Base-by-base conservation (phyloP, 306 rosid species). In the Ormosia semicastrata region DNA sequence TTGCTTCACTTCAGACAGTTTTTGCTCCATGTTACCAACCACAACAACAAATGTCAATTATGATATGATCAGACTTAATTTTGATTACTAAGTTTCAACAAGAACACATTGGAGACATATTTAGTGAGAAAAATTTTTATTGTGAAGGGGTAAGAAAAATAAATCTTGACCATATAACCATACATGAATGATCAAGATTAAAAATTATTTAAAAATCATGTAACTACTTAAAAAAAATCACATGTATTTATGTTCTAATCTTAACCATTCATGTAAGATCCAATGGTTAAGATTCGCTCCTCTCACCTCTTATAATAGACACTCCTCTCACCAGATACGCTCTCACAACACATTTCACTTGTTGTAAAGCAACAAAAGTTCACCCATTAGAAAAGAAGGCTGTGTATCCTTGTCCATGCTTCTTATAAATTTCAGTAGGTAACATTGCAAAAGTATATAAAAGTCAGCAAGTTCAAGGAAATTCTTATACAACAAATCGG, bases 401-500 rank as follows among this genome's bases (percentile, higher is more conserved):
- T 66, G n/a, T 15, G 34, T 69, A 32, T 8, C 4, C 18, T 63
- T 34, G 10, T 34, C 52, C 49, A 7, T n/a, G 41, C 36, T 40
- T 78, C 68, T 54, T 54, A 68, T 5, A 41, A 79, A 41, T 56
- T 53, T 65, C 46, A 43, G 58, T 10, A 33, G 58, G 17, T 3
- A 62, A 47, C 50, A 46, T 63, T 14, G n/a, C 13, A 66, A 40
- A 53, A 32, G 43, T 9, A 49, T 36, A 3, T 11, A 5, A 39
- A 30, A 60, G 32, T 14, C 15, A 14, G 5, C 0, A 6, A 82
- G 46, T 52, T 75, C 33, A 47, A 60, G 58, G 15, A 71, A 40
- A 52, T 64, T 12, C 49, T 86, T 75, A 91, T 10, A 91, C 92
- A 60, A 93, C 95, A 62, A 85, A 93, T 78, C 99, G 76, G 66